Evolutionary conservation across 768 basidiomycete species (phyloP), one percentile per base, ranked within the genome.

Genomic region (Lentinula sp.): DNA sequence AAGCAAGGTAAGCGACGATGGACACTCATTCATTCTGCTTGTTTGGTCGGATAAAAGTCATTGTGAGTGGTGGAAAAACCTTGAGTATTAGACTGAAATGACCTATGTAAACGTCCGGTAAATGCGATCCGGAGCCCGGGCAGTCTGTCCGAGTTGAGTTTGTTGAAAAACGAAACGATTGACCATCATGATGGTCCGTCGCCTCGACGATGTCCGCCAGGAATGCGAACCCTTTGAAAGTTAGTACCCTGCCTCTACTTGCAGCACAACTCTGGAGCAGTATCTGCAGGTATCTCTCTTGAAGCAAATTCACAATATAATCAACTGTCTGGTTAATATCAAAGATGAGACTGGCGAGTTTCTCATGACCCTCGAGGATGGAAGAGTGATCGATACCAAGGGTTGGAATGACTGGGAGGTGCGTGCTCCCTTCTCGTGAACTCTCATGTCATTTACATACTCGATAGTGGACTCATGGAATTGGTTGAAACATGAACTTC

Each of bases 331-430:
- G 11, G 79, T 84, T 60, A 79, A 80, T 60, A 82, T 84, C 69
- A 74, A 79, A 61, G 83, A 84, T 67, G 75, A 76, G 63, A 78
- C 75, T 0, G 82, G 83, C 40, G 76, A 81, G 66, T 84, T 80
- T 69, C 67, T 84, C 18, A 65, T 82, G 67, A 70, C 73, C 11
- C 68, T 82, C n/a, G 70, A 71, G 13, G 80, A 84, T 68, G 82
- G 81, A 4, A 74, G 80, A 31, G 67, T 79, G 42, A 81, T 84
- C 45, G 82, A 85, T 63, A 84, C 83, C 1, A 84, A 84, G 63
- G 79, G 80, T 6, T 84, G 82, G 81, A 75, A 80, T 59, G 80
- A 82, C 58, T 84, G 83, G 82, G 81, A 83, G 68, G 76, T 73
- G 48, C 61, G 71, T 28, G 34, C n/a, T n/a, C 11, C 21, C 37